Base-by-base conservation (phyloP, 345 rosid species). In the Toxicodendron radicans region DNA sequence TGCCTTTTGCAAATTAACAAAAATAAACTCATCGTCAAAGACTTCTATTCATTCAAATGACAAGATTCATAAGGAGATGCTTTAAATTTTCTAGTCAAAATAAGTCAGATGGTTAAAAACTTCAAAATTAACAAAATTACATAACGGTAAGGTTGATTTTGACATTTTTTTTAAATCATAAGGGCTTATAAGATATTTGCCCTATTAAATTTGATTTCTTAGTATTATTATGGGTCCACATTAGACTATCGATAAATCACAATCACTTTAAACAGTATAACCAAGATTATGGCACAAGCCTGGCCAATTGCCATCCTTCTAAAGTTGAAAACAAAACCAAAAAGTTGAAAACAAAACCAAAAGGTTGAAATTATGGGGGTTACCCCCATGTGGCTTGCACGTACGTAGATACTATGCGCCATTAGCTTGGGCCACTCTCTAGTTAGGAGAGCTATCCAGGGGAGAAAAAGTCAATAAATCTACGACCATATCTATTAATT, bases 371-470 rank as follows among this genome's bases (percentile, higher is more conserved):
- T 60, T n/a, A 67, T 74, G 57, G 14, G 54, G 58, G 9, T 71
- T 45, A 30, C 43, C 71, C 71, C 86, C 71, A 72, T 77, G 82
- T 83, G 81, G 45, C 48, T 68, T 23, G 56, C 72, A 16, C 61
- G 24, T 30, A 66, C 0, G 58, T 62, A 14, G 33, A 35, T 10
- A 16, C 46, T 4, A 8, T n/a, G 54, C 46, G 38, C 48, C 60
- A 21, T 65, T 27, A 24, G 30, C 24, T 3, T 53, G 70, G 65
- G 33, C 75, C 77, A 52, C 61, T 5, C 38, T 27, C 17, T 14
- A 27, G 71, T 30, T 16, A 27, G 51, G 68, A 52, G 53, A 68
- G 32, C 51, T 21, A 76, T 8, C 38, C 33, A 58, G 20, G 14
- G 35, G 7, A 8, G 16, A 46, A 32, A 73, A 67, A 75, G 49